These are phyloP conservation scores for Ogataea corticis DNA, from an alignment of 805 yeast genomes.

Conservation along the genomic window DNA sequence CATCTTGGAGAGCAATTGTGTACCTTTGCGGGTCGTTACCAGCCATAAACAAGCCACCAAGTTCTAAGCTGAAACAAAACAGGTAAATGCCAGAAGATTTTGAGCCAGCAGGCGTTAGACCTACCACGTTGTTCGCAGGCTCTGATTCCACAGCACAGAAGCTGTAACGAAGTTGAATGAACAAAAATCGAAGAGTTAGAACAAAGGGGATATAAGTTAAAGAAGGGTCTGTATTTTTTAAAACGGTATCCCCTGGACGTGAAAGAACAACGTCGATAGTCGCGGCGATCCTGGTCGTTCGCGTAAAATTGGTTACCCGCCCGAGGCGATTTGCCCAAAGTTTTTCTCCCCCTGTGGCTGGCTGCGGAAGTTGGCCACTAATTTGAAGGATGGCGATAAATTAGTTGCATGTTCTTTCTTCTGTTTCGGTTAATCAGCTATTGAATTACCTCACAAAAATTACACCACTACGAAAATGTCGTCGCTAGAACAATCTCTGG, in stretches of 20 bases:
- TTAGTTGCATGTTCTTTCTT: neutral
- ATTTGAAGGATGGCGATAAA: neutral
- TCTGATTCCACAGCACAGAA: neutral
- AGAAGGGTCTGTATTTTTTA: neutral
- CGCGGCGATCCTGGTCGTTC: neutral
- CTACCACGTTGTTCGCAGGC: neutral
- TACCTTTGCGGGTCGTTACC: too few species aligned
- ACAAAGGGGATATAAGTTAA: neutral
- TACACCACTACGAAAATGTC: constrained; percentile 51
- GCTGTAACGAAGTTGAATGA: too few species aligned
- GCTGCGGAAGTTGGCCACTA: neutral
- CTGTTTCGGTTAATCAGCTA: neutral
- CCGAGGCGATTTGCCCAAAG: neutral
- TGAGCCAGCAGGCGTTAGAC: neutral
- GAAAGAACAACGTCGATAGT: constrained; percentile 3
- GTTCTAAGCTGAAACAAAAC: neutral
- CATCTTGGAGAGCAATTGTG: neutral
- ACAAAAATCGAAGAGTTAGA: too few species aligned
- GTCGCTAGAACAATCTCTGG: constrained; percentile 88
- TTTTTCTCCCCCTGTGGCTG: constrained; percentile 3
- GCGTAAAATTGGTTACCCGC: constrained; percentile 8
- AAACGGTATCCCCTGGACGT: neutral
- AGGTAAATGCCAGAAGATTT: neutral
- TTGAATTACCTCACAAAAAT: neutral
- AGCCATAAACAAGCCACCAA: neutral